These are phyloP conservation scores for Ceratocystis eucalypticola DNA, from an alignment of 2,329 filamentous ascomycete genomes.

Conservation along the genomic window DNA sequence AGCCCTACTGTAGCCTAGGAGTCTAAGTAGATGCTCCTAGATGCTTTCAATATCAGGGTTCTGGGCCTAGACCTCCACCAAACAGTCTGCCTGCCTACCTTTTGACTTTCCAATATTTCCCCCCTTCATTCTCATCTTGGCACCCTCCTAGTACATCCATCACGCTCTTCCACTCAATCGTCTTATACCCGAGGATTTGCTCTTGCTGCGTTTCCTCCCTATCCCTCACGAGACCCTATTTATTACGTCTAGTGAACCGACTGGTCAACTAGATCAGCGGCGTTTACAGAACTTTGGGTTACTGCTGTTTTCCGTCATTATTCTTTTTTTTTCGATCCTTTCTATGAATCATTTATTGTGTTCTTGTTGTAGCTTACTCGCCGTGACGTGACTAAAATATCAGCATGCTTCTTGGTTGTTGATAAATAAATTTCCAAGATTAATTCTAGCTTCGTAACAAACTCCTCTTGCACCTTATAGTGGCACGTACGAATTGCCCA, in stretches of 20 bases:
- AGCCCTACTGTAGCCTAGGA: neutral
- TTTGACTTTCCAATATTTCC: neutral
- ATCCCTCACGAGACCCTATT: neutral
- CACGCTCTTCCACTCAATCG: neutral
- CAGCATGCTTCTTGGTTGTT: neutral
- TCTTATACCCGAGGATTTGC: neutral
- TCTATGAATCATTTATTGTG: slow-evolving; percentile 13
- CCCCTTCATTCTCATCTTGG: too few species aligned
- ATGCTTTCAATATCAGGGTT: neutral
- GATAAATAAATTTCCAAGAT: neutral
- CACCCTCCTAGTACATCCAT: neutral
- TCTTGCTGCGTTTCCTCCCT: neutral
- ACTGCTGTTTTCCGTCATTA: slow-evolving; percentile 13
- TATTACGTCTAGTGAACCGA: neutral
- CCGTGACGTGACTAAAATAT: neutral
- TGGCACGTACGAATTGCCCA: slow-evolving; percentile 45
- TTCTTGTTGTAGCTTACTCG: neutral
- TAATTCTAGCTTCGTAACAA: neutral
- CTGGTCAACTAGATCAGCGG: slow-evolving; percentile 8
- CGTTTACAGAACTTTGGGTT: neutral
- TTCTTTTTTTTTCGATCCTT: slow-evolving; percentile 14
- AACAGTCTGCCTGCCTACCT: neutral
- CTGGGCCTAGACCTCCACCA: neutral
- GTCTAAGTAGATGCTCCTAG: neutral
- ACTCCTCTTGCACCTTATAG: neutral